A percentile compares a stretch with the other conserved stretches of the same genome.
Conservation (phyloP, 345 rosid species). For the Pistacia atlantica region DNA sequence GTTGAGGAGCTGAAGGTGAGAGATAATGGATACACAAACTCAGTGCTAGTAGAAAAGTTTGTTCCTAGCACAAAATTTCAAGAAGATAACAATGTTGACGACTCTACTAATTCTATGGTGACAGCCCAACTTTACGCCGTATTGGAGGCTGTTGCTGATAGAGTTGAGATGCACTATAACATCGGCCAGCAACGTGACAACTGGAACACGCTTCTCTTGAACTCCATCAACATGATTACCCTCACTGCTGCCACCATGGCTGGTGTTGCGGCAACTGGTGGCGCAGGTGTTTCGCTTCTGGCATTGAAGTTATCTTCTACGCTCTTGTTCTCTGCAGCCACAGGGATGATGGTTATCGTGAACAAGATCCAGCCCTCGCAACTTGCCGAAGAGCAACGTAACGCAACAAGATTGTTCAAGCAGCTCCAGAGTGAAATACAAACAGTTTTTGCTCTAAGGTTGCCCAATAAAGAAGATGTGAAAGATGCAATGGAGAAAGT, state of each 20-base stretch:
- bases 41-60: constrained; percentile 4
- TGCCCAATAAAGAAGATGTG: constrained; percentile 15
- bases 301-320: constrained; percentile 49
- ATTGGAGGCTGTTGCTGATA: constrained; percentile 60
- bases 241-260: constrained; percentile 60
- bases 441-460: constrained; percentile 13
- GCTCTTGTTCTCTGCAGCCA: constrained; percentile 43
- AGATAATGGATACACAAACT: constrained; percentile 4
- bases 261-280: constrained; percentile 41
- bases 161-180: constrained; percentile 74
- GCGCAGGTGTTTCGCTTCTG: constrained; percentile 28
- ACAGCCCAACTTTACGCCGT: constrained; percentile 42
- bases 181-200: constrained; percentile 62
- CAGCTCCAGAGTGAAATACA: constrained; percentile 34
- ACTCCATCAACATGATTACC: constrained; percentile 68
- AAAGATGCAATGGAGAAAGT: constrained; percentile 22
- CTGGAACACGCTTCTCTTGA: constrained; percentile 67
- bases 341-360: constrained; percentile 44
- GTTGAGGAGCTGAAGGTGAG: constrained; percentile 4
- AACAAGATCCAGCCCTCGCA: constrained; percentile 66
- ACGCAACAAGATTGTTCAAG: constrained; percentile 45
- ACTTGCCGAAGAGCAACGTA: constrained; percentile 59
- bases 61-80: neutral
- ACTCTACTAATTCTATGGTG: constrained; percentile 4
- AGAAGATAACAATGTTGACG: neutral